Base-by-base conservation (phyloP, 2,329 filamentous ascomycete genomes). In the Nemania sp. region DNA sequence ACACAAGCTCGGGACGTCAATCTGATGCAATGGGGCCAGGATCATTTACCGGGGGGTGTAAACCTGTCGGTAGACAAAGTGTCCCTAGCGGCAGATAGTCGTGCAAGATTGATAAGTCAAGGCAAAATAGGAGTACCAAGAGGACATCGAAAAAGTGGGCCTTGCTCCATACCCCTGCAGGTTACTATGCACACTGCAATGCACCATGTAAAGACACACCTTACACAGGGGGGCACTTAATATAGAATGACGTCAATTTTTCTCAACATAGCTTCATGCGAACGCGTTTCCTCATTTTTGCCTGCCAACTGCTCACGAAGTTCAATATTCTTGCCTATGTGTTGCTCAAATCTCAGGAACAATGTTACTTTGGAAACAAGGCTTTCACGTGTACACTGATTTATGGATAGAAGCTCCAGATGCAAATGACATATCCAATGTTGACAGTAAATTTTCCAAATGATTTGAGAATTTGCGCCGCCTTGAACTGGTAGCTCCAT, bases 171-270 rank as follows among this genome's bases (percentile, higher is more conserved):
- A 6, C 7, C 8, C 15, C 34, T 19, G 8, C n/a, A 11, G n/a
- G 15, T 22, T 40, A 24, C 7, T 17, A 5, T 26, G 15, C 40
- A 42, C 23, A n/a, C n/a, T n/a, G n/a, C n/a, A n/a, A n/a, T 17
- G 5, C 15, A 40, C 6, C n/a, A 30, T 30, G 24, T 20, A 43
- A 17, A 20, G 12, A 15, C 8, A 24, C 37, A 41, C 20, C 37
- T 24, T 31, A 4, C n/a, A 5, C 6, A 45, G 23, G 26, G 17
- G 30, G 26, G 12, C 22, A 8, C 47, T 30, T 8, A 31, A 22
- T 12, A 14, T 19, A 24, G 20, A 44, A 43, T 56, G 53, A 56
- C 53, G 53, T 56, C 52, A 55, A 26, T 46, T 19, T 47, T 31
- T 11, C n/a, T 39, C 17, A 46, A 24, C 19, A 31, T 17, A 9